These are phyloP conservation scores for Suillus discolor DNA, from an alignment of 768 basidiomycete species.

Conservation along the genomic window DNA sequence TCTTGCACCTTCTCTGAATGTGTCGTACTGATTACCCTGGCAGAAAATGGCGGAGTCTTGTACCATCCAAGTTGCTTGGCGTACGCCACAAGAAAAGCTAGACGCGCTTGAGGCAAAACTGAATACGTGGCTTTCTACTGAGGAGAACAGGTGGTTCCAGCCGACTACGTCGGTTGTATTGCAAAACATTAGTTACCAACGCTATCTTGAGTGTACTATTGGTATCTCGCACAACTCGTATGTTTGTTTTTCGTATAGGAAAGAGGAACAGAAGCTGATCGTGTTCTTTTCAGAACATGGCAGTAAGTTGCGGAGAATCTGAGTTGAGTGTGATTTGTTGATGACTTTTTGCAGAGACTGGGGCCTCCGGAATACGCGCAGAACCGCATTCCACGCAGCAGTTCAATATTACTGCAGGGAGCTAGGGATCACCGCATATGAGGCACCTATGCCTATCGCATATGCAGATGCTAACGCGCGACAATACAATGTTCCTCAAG, in stretches of 20 bases:
- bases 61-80: constrained; percentile 76
- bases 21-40: constrained; percentile 14
- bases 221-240: constrained; percentile 57
- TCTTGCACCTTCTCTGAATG: neutral
- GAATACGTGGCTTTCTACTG: constrained; percentile 77
- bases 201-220: constrained; percentile 69
- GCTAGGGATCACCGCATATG: constrained; percentile 63
- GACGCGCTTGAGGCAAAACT: constrained; percentile 67
- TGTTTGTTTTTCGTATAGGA: constrained; percentile 18
- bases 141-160: constrained; percentile 80
- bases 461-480: constrained; percentile 36
- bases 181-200: constrained; percentile 66
- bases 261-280: neutral
- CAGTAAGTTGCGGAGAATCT: constrained; percentile 27
- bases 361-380: constrained; percentile 59
- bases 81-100: constrained; percentile 69
- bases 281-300: constrained; percentile 31
- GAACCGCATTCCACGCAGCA: constrained; percentile 81
- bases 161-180: constrained; percentile 64
- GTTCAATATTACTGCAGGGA: constrained; percentile 72
- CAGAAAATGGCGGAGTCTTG: constrained; percentile 70
- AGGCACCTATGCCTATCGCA: constrained; percentile 63
- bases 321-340: constrained; percentile 9
- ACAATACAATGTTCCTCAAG: constrained; percentile 10
- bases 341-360: constrained; percentile 46